Conservation (phyloP, 2,329 filamentous ascomycete species). For the Canariomyces notabilis region DNA sequence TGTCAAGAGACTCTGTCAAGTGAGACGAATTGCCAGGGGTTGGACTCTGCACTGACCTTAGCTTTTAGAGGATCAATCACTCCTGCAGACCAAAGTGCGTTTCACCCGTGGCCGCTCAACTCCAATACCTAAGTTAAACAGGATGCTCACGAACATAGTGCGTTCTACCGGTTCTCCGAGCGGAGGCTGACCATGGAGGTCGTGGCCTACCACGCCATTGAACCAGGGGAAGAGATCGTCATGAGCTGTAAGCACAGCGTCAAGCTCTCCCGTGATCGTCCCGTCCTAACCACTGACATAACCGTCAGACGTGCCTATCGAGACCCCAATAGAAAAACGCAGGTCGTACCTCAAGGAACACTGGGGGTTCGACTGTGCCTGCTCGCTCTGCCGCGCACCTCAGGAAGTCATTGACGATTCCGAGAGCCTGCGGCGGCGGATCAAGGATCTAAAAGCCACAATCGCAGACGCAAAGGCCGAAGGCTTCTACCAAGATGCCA, state of each 20-base stretch:
- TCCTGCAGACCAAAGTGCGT: constrained; percentile 27
- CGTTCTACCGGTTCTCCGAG: constrained; percentile 22
- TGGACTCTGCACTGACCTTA: too few species aligned
- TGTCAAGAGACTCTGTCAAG: neutral
- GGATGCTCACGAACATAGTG: constrained; percentile 15
- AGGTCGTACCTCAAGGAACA: constrained; percentile 19
- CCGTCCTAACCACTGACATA: too few species aligned
- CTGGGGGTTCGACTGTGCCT: constrained; percentile 25
- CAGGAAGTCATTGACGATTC: constrained; percentile 24
- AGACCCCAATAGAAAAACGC: constrained; percentile 13
- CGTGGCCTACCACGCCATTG: constrained; percentile 25
- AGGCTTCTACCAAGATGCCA: constrained; percentile 23
- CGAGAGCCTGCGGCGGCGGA: constrained; percentile 14
- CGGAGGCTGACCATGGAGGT: constrained; percentile 24
- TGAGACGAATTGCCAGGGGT: neutral
- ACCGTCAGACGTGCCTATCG: constrained; percentile 23
- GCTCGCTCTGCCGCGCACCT: constrained; percentile 22
- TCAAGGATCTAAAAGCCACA: constrained; percentile 20
- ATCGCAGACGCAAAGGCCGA: constrained; percentile 17
- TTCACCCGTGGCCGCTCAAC: neutral
- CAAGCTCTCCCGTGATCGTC: neutral
- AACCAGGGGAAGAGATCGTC: constrained; percentile 28
- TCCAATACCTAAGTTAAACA: too few species aligned
- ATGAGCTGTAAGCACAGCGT: constrained; percentile 29
- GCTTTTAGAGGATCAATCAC: constrained; percentile 27